A percentile compares a stretch with the other conserved stretches of the same genome.
These are phyloP conservation scores for Ogataea minuta DNA, from an alignment of 805 yeast species.

Conservation along the genomic window DNA sequence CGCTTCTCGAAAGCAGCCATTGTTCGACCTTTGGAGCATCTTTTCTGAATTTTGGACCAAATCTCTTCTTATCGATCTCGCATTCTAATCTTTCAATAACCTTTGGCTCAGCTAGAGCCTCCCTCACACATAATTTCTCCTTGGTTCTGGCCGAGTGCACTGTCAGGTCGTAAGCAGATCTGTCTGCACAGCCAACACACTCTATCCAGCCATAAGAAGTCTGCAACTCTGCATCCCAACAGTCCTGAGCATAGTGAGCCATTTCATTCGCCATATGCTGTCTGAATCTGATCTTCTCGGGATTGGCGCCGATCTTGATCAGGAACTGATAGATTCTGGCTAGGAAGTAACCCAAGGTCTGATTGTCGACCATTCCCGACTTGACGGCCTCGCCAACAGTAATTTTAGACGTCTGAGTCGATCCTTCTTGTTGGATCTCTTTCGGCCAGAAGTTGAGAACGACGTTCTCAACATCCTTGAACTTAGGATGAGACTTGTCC, in stretches of 20 bases:
- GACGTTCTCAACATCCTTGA: constrained; percentile 70
- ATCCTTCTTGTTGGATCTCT: constrained; percentile 83
- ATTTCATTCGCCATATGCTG: constrained; percentile 98
- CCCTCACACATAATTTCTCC: constrained; percentile 92
- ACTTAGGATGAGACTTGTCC: constrained; percentile 79
- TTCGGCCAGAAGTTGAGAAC: constrained; percentile 79
- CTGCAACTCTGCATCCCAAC: constrained; percentile 98
- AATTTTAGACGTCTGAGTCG: constrained; percentile 59
- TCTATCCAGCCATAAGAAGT: constrained; percentile 99
- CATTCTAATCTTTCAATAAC: constrained; percentile 81
- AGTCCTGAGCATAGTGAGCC: constrained; percentile 99
- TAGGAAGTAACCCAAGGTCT: constrained; percentile 94
- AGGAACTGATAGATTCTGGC: constrained; percentile 90
- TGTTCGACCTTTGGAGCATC: constrained; percentile 91
- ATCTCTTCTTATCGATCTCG: constrained; percentile 88
- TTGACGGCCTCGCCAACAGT: constrained; percentile 90
- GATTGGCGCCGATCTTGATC: constrained; percentile 86
- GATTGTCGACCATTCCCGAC: constrained; percentile 87
- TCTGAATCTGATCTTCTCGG: constrained; percentile 84
- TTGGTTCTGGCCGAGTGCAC: constrained; percentile 95
- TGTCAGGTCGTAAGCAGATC: constrained; percentile 95
- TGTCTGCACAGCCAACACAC: constrained; percentile 99
- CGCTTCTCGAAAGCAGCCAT: constrained; percentile 71
- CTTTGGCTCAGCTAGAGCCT: constrained; percentile 80
- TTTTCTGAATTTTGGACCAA: constrained; percentile 96